A percentile compares a stretch with the other conserved stretches of the same genome.
These are phyloP conservation scores for Coleophoma eucalyptorum DNA, from an alignment of 2,329 filamentous ascomycete species.

Conservation along the genomic window DNA sequence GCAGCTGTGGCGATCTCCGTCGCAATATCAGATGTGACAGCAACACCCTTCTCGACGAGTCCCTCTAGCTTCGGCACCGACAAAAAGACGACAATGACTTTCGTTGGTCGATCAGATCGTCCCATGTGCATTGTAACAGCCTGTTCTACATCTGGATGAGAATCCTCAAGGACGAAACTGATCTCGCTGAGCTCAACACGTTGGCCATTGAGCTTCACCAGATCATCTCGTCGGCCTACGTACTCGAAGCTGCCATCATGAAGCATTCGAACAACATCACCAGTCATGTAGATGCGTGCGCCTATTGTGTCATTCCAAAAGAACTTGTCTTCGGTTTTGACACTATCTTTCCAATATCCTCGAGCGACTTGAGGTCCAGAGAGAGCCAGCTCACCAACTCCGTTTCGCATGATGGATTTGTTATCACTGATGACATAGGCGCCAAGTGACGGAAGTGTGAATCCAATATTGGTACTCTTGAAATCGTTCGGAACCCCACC, in stretches of 20 bases:
- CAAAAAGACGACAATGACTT: slow-evolving; percentile 27
- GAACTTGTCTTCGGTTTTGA: neutral
- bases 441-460: slow-evolving; percentile 27
- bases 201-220: slow-evolving; percentile 63
- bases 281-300: slow-evolving; percentile 21
- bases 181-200: slow-evolving; percentile 62
- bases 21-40: slow-evolving; percentile 9
- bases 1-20: slow-evolving; percentile 20
- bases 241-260: slow-evolving; percentile 57
- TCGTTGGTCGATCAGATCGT: slow-evolving; percentile 23
- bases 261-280: slow-evolving; percentile 39
- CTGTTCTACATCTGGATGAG: slow-evolving; percentile 24
- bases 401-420: neutral
- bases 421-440: slow-evolving; percentile 24
- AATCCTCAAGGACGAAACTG: slow-evolving; percentile 22
- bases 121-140: slow-evolving; percentile 25
- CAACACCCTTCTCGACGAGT: neutral
- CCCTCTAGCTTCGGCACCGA: slow-evolving; percentile 12
- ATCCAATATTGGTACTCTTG: slow-evolving; percentile 28
- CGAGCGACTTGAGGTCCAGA: neutral
- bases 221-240: slow-evolving; percentile 57
- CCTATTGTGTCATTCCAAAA: neutral
- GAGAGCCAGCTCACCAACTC: neutral
- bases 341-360: neutral
- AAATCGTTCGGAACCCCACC: slow-evolving; percentile 19